Evolutionary conservation across 306 rosid genomes (phyloP).

Genomic region (Castanopsis chinensis): DNA sequence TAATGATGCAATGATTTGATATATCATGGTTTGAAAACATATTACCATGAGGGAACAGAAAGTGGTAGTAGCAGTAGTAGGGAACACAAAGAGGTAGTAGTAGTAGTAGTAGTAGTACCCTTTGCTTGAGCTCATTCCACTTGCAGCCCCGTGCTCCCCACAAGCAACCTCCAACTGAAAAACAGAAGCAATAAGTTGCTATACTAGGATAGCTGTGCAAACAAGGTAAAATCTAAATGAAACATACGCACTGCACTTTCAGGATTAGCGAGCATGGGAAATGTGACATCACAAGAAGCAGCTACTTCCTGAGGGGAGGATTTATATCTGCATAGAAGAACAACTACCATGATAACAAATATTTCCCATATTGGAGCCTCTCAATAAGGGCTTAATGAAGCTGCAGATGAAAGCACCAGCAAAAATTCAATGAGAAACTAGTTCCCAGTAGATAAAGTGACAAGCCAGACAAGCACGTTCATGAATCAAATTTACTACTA

Average conservation of each 20-base stretch:
- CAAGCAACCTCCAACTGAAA: constrained; percentile 79
- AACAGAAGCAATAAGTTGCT: constrained; percentile 13
- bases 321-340: constrained; percentile 60
- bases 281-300: constrained; percentile 89
- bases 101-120: constrained; percentile 74
- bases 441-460: background rate
- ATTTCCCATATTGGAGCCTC: constrained; percentile 1
- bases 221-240: background rate
- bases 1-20: background rate
- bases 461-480: background rate
- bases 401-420: background rate
- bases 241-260: constrained; percentile 83
- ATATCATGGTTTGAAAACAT: background rate
- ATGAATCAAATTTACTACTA: background rate
- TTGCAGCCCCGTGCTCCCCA: constrained; percentile 76
- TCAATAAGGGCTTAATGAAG: constrained; percentile 4
- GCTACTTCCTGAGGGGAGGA: constrained; percentile 85
- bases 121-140: constrained; percentile 83
- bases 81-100: constrained; percentile 5
- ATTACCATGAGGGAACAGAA: background rate
- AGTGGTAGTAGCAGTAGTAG: constrained; percentile 12
- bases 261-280: constrained; percentile 99
- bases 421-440: background rate
- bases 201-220: constrained; percentile 7
- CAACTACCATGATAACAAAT: background rate